phyloP scores from a whole-genome alignment of 192 early-diverging fungal species.

The Umbelopsis isabellina region DNA sequence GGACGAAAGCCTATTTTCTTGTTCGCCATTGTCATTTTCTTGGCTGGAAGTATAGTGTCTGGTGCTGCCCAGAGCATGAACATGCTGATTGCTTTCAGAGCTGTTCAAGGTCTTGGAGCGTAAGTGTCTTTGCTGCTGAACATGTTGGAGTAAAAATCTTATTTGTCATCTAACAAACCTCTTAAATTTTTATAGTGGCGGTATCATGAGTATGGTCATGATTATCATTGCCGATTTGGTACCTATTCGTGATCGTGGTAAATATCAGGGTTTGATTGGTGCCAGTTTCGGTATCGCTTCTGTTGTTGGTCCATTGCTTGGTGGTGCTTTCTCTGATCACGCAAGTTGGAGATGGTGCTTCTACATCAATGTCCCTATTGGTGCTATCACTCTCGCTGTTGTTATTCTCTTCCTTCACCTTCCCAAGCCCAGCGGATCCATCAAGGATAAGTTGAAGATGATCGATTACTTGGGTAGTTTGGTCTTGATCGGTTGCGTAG shows the following conservation, averaged over 20 bases:
- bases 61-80: constrained; percentile 54
- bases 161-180: background rate
- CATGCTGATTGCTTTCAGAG: constrained; percentile 70
- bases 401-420: constrained; percentile 56
- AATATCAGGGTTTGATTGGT: constrained; percentile 62
- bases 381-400: constrained; percentile 45
- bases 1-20: constrained; percentile 73
- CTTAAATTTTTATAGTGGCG: constrained; percentile 11
- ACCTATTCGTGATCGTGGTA: constrained; percentile 61
- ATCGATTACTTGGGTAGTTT: constrained; percentile 68
- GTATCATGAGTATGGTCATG: constrained; percentile 55
- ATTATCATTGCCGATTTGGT: constrained; percentile 78
- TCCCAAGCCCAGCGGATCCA: constrained; percentile 48
- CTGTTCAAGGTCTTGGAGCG: constrained; percentile 73
- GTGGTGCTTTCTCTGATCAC: constrained; percentile 63
- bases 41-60: constrained; percentile 67
- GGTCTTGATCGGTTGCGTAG: constrained; percentile 50
- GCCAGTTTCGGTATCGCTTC: constrained; percentile 56
- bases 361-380: constrained; percentile 63
- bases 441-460: constrained; percentile 55
- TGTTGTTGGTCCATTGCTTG: constrained; percentile 59
- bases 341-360: constrained; percentile 62
- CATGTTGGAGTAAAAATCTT: background rate
- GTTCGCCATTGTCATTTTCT: constrained; percentile 64
- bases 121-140: constrained; percentile 34